Evolutionary conservation across 73 alveolate species (phyloP).

Genomic region (Paramecium sexaurelia): DNA sequence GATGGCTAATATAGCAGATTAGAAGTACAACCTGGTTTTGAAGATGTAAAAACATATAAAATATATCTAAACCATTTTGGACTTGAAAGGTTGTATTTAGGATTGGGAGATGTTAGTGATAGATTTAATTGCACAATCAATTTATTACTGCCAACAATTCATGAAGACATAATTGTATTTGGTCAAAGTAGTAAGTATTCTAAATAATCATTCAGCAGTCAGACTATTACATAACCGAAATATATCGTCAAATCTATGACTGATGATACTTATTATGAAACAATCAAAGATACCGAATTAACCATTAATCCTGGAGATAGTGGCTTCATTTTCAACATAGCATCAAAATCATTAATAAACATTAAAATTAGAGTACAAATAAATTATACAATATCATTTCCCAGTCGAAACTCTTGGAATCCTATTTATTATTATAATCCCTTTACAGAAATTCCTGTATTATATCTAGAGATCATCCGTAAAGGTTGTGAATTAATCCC

Average conservation of each 20-base stretch:
- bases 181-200: neutral
- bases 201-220: neutral
- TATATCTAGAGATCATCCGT: neutral
- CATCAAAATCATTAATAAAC: neutral
- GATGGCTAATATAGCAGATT: neutral
- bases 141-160: neutral
- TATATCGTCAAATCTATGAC: neutral
- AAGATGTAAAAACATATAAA: neutral
- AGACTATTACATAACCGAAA: neutral
- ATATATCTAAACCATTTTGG: neutral
- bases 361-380: neutral
- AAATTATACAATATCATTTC: neutral
- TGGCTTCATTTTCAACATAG: neutral
- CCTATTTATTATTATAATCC: conserved; percentile 5
- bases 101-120: neutral
- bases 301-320: conserved; percentile 49
- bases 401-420: conserved; percentile 17
- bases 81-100: neutral
- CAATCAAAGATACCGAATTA: neutral
- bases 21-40: neutral
- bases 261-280: neutral
- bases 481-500: neutral
- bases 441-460: conserved; percentile 10
- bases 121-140: conserved; percentile 33
- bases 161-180: neutral